Evolutionary conservation across 768 basidiomycete species (phyloP).

Genomic region (Chlorophyllum brunneum): DNA sequence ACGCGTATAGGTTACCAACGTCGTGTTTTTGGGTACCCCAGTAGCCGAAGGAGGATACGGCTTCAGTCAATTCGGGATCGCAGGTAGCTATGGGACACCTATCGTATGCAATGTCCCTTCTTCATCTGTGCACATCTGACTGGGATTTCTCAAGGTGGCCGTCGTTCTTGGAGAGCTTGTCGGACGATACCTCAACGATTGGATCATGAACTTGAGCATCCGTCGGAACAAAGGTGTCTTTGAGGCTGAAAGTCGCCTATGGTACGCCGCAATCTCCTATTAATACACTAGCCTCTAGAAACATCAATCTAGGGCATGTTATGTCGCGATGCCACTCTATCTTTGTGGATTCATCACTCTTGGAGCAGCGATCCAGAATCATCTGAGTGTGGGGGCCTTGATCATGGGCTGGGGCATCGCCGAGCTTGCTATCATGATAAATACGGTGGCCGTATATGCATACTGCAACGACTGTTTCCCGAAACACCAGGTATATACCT

Average conservation of each 20-base stretch:
- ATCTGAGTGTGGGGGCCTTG: slow-evolving; percentile 41
- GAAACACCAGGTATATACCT: slow-evolving; percentile 24
- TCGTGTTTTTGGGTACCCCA: slow-evolving; percentile 19
- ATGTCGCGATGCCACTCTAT: slow-evolving; percentile 51
- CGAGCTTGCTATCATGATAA: slow-evolving; percentile 45
- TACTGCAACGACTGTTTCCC: slow-evolving; percentile 27
- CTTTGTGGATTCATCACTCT: slow-evolving; percentile 49
- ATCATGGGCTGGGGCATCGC: slow-evolving; percentile 62
- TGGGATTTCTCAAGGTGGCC: slow-evolving; percentile 24
- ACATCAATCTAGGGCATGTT: slow-evolving; percentile 37
- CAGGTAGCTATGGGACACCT: slow-evolving; percentile 9
- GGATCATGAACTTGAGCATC: slow-evolving; percentile 26
- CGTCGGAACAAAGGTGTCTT: slow-evolving; percentile 34
- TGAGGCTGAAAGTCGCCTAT: slow-evolving; percentile 44
- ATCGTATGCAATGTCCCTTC: background rate
- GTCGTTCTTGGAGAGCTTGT: slow-evolving; percentile 32
- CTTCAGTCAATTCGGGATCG: slow-evolving; percentile 11
- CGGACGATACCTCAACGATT: slow-evolving; percentile 34
- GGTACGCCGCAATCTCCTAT: slow-evolving; percentile 27
- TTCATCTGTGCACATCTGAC: slow-evolving; percentile 28
- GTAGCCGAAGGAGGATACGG: slow-evolving; percentile 1
- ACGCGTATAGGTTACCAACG: slow-evolving; percentile 30
- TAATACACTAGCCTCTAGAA: background rate
- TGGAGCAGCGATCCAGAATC: slow-evolving; percentile 46
- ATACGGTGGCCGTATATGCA: slow-evolving; percentile 47